These are phyloP conservation scores for Chamaenerion angustifolium DNA, from an alignment of 345 rosid species.

Conservation along the genomic window DNA sequence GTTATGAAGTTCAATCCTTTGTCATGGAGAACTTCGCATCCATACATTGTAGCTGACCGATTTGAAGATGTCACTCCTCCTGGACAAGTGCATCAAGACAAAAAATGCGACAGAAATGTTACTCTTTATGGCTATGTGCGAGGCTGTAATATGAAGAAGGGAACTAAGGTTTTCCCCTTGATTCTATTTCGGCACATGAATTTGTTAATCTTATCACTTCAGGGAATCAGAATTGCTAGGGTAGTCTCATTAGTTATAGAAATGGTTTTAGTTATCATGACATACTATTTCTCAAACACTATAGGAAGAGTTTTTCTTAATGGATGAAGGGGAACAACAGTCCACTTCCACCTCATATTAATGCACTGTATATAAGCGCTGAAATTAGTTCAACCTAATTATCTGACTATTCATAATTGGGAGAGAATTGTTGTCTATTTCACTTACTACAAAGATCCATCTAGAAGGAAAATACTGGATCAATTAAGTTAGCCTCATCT, in stretches of 20 bases:
- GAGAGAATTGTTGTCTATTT: too few species aligned
- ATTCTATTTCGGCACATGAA: not conserved
- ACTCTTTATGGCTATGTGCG: constrained; percentile 84
- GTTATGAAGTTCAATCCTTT: constrained; percentile 64
- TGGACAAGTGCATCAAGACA: constrained; percentile 46
- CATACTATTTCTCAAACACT: too few species aligned
- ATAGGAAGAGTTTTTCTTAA: too few species aligned
- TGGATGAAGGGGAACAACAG: too few species aligned
- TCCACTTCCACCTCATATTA: too few species aligned
- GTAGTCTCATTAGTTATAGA: not conserved
- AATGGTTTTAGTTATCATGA: too few species aligned
- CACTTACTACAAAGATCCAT: not conserved
- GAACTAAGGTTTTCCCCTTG: constrained; percentile 49
- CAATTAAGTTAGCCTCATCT: too few species aligned
- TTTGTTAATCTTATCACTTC: not conserved
- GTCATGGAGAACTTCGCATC: constrained; percentile 87
- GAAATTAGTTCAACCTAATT: too few species aligned
- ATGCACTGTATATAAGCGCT: too few species aligned
- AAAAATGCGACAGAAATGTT: constrained; percentile 77
- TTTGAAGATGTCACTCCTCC: constrained; percentile 94
- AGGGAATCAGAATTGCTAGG: not conserved
- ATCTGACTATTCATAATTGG: too few species aligned
- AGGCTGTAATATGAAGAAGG: constrained; percentile 87
- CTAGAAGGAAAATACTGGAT: not conserved
- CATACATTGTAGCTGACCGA: constrained; percentile 81